phyloP scores from a whole-genome alignment of 83 land plant species.

The Thuja plicata region DNA sequence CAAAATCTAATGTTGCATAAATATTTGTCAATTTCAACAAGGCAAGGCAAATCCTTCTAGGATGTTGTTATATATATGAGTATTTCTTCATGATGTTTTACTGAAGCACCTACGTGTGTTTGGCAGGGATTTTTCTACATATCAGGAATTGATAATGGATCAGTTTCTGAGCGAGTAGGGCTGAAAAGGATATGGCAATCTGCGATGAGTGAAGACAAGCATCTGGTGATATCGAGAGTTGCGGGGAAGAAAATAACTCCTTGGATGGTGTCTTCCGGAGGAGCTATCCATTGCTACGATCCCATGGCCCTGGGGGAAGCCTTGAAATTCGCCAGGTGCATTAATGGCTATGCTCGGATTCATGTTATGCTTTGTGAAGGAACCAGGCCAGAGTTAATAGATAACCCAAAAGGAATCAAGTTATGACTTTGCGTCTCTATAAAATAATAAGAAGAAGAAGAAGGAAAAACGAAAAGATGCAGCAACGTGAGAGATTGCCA shows the following conservation, averaged over 20 bases:
- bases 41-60: no score
- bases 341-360: not conserved
- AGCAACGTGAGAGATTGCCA: no score
- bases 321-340: not conserved
- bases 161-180: conserved; percentile 40
- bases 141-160: conserved; percentile 21
- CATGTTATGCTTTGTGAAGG: not conserved
- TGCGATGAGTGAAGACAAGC: conserved; percentile 18
- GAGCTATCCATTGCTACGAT: conserved; percentile 34
- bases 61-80: no score
- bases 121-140: conserved; percentile 43
- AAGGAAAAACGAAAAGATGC: no score
- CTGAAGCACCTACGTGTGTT: not conserved
- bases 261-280: conserved; percentile 29
- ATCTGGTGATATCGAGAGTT: conserved; percentile 37
- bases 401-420: not conserved
- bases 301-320: conserved; percentile 20
- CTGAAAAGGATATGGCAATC: conserved; percentile 23
- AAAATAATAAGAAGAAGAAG: no score
- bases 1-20: no score
- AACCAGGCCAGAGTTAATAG: not conserved
- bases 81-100: not conserved
- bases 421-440: not conserved
- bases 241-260: conserved; percentile 41
- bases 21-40: no score